Evolutionary conservation across 148 eudicot species (phyloP).

Genomic region (Vaccinium darrowii): DNA sequence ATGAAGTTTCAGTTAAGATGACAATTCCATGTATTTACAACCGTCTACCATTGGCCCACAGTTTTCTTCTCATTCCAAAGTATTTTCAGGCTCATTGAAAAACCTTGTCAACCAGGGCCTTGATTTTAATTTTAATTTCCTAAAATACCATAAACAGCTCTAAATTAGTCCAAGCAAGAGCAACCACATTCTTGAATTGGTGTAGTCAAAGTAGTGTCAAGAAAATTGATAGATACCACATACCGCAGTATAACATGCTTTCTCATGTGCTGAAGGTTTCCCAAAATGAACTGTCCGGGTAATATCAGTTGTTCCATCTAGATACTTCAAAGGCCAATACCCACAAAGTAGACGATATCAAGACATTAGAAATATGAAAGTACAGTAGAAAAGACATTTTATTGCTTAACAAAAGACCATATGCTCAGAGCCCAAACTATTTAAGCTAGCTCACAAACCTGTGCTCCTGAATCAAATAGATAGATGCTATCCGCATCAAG

Average conservation of each 20-base stretch:
- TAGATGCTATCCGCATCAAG: conserved; percentile 83
- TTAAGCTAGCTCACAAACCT: conserved; percentile 47
- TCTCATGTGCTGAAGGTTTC: conserved; percentile 85
- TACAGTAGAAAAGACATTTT: not conserved
- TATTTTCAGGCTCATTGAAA: conserved; percentile 7
- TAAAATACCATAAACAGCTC: not conserved
- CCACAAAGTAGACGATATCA: conserved; percentile 13
- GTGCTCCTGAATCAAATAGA: conserved; percentile 91
- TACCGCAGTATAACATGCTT: conserved; percentile 93
- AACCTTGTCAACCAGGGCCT: not conserved
- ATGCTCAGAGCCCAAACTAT: conserved; percentile 13
- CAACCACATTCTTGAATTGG: not conserved
- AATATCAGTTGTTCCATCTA: conserved; percentile 96
- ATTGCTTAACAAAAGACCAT: not conserved
- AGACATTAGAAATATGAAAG: conserved; percentile 15
- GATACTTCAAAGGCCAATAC: conserved; percentile 49
- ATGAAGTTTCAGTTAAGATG: conserved; percentile 9
- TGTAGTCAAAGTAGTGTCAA: not conserved
- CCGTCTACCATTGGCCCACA: not conserved
- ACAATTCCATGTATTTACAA: not conserved
- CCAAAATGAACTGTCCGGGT: conserved; percentile 98
- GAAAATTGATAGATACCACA: conserved; percentile 22
- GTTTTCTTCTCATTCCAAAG: not conserved
- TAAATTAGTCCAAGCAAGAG: conserved; percentile 9
- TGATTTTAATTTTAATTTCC: not conserved